Evolutionary conservation across 2,329 filamentous ascomycete species (phyloP).

Genomic region (Chaetomium olivaceum): DNA sequence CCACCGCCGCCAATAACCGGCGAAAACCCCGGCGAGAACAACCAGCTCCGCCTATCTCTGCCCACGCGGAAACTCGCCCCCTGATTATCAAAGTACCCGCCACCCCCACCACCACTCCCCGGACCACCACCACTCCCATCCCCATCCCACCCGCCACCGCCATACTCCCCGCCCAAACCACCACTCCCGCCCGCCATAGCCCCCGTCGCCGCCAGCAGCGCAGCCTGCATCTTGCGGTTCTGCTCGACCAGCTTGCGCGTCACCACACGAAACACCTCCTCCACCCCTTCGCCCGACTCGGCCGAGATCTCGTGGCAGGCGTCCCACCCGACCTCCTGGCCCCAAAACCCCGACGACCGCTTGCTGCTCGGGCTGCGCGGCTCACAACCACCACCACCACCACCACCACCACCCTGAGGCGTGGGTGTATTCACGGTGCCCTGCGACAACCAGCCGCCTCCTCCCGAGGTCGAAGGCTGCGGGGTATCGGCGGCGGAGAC

Average conservation of each 20-base stretch:
- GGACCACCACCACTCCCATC: constrained; percentile 18
- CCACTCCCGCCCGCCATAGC: constrained; percentile 43
- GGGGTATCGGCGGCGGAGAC: not conserved
- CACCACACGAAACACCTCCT: constrained; percentile 84
- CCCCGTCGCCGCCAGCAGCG: constrained; percentile 56
- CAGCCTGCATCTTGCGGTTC: constrained; percentile 63
- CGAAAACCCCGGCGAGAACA: constrained; percentile 57
- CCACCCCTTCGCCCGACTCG: constrained; percentile 91
- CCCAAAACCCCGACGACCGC: constrained; percentile 79
- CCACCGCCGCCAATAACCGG: constrained; percentile 35
- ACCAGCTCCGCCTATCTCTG: constrained; percentile 59
- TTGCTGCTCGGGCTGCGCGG: constrained; percentile 63
- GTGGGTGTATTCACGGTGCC: not conserved
- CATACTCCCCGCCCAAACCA: constrained; percentile 7
- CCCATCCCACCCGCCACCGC: constrained; percentile 46
- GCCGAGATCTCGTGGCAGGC: constrained; percentile 96
- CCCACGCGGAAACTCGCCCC: constrained; percentile 59
- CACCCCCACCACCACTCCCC: constrained; percentile 11
- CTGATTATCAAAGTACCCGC: constrained; percentile 53
- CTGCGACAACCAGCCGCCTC: not conserved
- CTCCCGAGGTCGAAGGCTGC: not conserved
- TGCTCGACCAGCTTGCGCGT: constrained; percentile 64
- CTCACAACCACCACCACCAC: constrained; percentile 39
- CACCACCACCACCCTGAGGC: constrained; percentile 11
- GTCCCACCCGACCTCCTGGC: constrained; percentile 91